Percentiles rank a stretch among this genome's conserved stretches.
These are phyloP conservation scores for Talaromyces nanjingensis DNA, from an alignment of 495 filamentous ascomycete genomes.

Conservation along the genomic window DNA sequence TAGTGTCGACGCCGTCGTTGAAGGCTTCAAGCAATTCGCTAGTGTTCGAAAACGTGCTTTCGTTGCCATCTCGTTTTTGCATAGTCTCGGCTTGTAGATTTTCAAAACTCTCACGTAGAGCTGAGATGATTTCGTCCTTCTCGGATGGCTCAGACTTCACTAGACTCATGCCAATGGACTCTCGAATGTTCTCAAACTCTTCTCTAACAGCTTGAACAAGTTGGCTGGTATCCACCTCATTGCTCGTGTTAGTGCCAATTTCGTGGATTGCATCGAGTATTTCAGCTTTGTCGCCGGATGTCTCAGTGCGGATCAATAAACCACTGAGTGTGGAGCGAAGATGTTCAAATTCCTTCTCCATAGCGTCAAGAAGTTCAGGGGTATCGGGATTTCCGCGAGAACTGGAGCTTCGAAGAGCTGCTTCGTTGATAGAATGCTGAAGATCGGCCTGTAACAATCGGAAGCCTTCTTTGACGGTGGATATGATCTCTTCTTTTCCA, in stretches of 20 bases:
- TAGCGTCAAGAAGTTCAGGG: constrained; percentile 55
- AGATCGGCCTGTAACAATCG: constrained; percentile 68
- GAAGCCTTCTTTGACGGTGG: constrained; percentile 64
- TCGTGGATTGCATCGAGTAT: constrained; percentile 60
- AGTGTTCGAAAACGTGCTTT: constrained; percentile 53
- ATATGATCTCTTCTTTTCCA: constrained; percentile 70
- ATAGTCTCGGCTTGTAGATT: constrained; percentile 60
- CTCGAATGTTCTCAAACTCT: constrained; percentile 71
- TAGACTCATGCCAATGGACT: constrained; percentile 41
- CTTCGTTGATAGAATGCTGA: constrained; percentile 50
- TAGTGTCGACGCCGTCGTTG: constrained; percentile 69
- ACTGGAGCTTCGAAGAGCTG: constrained; percentile 20
- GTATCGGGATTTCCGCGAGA: constrained; percentile 37
- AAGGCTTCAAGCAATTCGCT: constrained; percentile 75
- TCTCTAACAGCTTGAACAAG: constrained; percentile 49
- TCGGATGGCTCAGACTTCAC: constrained; percentile 29
- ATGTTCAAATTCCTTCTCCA: constrained; percentile 64
- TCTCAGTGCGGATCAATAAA: constrained; percentile 53
- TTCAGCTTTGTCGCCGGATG: constrained; percentile 50
- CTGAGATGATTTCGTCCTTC: constrained; percentile 58
- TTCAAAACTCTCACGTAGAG: constrained; percentile 63
- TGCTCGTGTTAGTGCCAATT: constrained; percentile 20
- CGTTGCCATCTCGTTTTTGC: constrained; percentile 44
- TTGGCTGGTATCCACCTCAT: constrained; percentile 13
- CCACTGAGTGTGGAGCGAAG: constrained; percentile 66